Evolutionary conservation across 768 basidiomycete genomes (phyloP), one percentile per base, ranked within the genome.

Genomic region (Butyriboletus loyo): DNA sequence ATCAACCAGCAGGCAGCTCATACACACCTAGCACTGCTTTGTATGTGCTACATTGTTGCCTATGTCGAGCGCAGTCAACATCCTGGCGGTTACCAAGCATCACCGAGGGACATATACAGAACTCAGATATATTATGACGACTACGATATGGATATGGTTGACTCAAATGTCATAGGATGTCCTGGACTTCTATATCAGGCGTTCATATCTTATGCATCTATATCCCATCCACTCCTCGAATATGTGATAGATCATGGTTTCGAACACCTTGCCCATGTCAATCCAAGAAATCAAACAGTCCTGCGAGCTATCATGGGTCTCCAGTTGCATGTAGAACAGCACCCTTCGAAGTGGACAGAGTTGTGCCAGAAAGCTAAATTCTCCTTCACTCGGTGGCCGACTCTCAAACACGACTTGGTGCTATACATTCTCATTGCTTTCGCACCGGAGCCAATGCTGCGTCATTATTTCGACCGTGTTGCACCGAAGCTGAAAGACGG

Each of bases 1-100:
- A 43, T 57, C 7, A 17, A 43, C 9, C 5, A 19, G n/a, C 27
- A 43, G 11, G 25, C 4, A 7, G 54, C 56, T 14, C 46, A 57
- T 13, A 21, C 32, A 1, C 56, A 36, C 7, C 41, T 58, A 7
- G 48, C 39, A 4, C n/a, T 31, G 11, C 32, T 43, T 22, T 58
- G 51, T 17, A 58, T 58, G 40, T 34, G 43, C 30, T 59, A 58
- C 17, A 45, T 59, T 4, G 32, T 32, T 32, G 11, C 32, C 32
- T 32, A 32, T 13, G 11, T 32, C 11, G 5, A 14, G 32, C 32
- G 32, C 8, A 13, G 32, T 32, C 5, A 14, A 5, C n/a, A n/a
- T n/a, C 32, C 32, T 32, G 32, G 32, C 13, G 13, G 11, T 32
- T 14, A 32, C 13, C 3, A 13, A 32, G 32, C 32, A 32, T 32